phyloP scores from a whole-genome alignment of 2,329 filamentous ascomycete genomes.

The Epichloe glyceriae region DNA sequence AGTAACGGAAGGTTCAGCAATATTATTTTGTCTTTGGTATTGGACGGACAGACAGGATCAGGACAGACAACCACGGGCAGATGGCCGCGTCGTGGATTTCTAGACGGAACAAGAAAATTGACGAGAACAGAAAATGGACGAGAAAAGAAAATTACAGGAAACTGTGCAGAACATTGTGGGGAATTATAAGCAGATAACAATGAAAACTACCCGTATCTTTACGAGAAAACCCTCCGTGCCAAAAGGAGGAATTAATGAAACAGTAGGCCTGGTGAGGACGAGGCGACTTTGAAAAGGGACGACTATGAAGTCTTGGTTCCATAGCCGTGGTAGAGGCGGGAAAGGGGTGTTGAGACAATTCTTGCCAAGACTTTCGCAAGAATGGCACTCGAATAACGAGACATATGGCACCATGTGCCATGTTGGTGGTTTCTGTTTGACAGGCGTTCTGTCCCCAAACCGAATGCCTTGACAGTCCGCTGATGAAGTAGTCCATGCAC shows the following conservation, averaged over 20 bases:
- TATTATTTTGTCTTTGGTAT: slow-evolving; percentile 1
- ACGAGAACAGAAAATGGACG: background rate
- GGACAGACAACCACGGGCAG: background rate
- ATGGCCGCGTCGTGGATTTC: background rate
- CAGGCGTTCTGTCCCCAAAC: background rate
- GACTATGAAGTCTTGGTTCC: background rate
- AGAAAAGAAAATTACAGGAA: background rate
- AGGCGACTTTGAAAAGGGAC: background rate
- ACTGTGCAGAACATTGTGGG: background rate
- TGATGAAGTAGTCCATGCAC: background rate
- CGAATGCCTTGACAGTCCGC: background rate
- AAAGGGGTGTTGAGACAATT: background rate
- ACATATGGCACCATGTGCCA: background rate
- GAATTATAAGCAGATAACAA: background rate
- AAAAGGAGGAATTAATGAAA: background rate
- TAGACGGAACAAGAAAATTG: background rate
- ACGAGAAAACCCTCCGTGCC: background rate
- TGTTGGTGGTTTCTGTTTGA: background rate
- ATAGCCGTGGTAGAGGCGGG: background rate
- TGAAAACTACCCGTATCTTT: background rate
- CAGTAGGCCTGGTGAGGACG: background rate
- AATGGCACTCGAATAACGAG: background rate
- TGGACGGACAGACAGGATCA: background rate
- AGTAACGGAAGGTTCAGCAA: background rate
- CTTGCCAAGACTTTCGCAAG: background rate